Base-by-base conservation (phyloP, 2,329 filamentous ascomycete genomes). In the Aspergillaceae sp. region DNA sequence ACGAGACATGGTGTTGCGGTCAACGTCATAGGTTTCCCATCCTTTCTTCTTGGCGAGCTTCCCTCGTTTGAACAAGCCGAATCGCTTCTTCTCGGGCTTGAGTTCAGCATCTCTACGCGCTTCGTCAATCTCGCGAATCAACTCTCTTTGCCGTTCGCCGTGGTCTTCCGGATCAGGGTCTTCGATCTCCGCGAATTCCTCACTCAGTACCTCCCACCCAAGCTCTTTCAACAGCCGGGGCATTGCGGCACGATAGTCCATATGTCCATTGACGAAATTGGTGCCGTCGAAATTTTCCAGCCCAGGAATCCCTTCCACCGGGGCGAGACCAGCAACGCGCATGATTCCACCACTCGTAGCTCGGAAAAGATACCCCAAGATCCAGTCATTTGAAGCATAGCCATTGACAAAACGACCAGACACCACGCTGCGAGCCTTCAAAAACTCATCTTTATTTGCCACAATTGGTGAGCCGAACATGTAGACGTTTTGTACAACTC, bases 101-200 rank as follows among this genome's bases (percentile, higher is more conserved):
- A 80, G 83, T 59, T 95, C 89, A 3, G 94, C 76, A 58, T 92
- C 82, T 61, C 84, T 89, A 34, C 92, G 80, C 5, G 92, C 92
- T 67, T 94, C 90, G 63, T 97, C 91, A 44, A 98, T 95, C 68
- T 98, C 92, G 57, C 86, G 89, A 63, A 98, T 95, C 37, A 98
- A 78, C 67, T 97, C 91, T 46, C 89, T 79, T 67, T 98, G 92
- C 41, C 90, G 78, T 62, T 88, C 78, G 43, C 80, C 77, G 67
- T 97, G 91, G 56, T 94, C 91, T 0, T 97, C 92, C 0, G 92
- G 92, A 59, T 98, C 92, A 0, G 92, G 89, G 56, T 98, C 92
- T 63, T 97, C 92, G 49, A 98, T 97, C 67, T 98, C 92, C 1
- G 80, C 83, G 61, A 97, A 98, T 63, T 97, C 91, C 56, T 96